These are phyloP conservation scores for Paramecium primaurelia DNA, from an alignment of 73 alveolate species.

Conservation along the genomic window DNA sequence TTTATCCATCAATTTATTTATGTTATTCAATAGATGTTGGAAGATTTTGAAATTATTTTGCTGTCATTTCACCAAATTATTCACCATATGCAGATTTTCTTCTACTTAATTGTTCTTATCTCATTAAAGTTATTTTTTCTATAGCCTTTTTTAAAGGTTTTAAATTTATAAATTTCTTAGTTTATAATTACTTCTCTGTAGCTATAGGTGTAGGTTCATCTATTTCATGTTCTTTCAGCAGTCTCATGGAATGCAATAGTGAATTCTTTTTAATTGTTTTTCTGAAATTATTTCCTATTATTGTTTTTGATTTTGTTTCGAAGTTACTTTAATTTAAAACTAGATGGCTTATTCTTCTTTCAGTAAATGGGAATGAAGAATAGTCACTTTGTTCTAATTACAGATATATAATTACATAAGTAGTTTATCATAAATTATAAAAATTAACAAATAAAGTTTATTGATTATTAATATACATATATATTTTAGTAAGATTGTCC, in stretches of 20 bases:
- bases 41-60: neutral
- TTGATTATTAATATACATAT: neutral
- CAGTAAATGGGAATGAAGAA: neutral
- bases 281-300: neutral
- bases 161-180: neutral
- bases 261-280: neutral
- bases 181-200: neutral
- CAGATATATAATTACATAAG: neutral
- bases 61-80: neutral
- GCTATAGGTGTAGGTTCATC: neutral
- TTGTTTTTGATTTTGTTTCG: neutral
- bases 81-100: conserved; percentile 9
- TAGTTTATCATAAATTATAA: neutral
- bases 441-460: neutral
- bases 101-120: neutral
- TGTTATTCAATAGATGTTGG: neutral
- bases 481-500: neutral
- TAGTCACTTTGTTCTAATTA: neutral
- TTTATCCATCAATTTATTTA: neutral
- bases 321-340: neutral
- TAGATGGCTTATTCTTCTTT: neutral
- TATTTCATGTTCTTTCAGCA: neutral
- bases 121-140: neutral
- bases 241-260: neutral
- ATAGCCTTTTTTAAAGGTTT: neutral